A percentile compares a stretch with the other conserved stretches of the same genome.
These are phyloP conservation scores for Protomyces gravidus DNA, from an alignment of 1,139 yeast genomes.

Conservation along the genomic window DNA sequence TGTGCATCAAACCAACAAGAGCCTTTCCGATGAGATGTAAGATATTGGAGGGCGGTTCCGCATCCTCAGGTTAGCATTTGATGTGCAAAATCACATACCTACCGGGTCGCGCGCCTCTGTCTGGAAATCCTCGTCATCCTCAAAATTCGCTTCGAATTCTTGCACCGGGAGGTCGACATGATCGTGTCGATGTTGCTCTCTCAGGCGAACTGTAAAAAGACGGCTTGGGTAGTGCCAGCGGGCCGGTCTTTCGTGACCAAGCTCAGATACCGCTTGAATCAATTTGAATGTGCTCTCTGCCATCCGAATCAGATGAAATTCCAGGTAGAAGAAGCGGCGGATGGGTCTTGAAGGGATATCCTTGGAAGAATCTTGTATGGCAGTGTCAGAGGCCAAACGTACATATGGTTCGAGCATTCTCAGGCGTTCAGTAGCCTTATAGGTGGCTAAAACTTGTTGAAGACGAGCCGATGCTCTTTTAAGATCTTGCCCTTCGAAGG, in stretches of 20 bases:
- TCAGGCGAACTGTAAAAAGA: neutral
- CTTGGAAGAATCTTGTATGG: neutral
- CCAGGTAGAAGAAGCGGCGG: slow-evolving; percentile 20
- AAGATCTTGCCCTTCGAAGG: neutral
- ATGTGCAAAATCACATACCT: neutral
- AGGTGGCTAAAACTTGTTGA: slow-evolving; percentile 12
- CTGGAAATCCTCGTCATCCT: slow-evolving; percentile 35
- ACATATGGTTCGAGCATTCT: slow-evolving; percentile 23
- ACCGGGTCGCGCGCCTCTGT: slow-evolving; percentile 37
- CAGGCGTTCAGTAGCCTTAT: slow-evolving; percentile 15
- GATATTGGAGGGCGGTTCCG: slow-evolving; percentile 37
- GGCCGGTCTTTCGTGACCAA: slow-evolving; percentile 9
- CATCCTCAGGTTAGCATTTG: neutral
- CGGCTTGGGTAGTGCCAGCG: slow-evolving; percentile 14
- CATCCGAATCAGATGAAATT: slow-evolving; percentile 21
- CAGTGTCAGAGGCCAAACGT: neutral
- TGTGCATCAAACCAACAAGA: slow-evolving; percentile 29
- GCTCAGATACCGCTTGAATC: slow-evolving; percentile 23
- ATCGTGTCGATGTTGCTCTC: neutral
- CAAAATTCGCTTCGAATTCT: slow-evolving; percentile 2
- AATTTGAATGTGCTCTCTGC: slow-evolving; percentile 26
- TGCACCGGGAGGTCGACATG: slow-evolving; percentile 3
- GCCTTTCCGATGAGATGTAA: slow-evolving; percentile 39
- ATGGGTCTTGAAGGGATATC: slow-evolving; percentile 13
- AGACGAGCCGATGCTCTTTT: slow-evolving; percentile 7